Conservation (phyloP, 2,329 filamentous ascomycete species). For the Microdochium paspali region DNA sequence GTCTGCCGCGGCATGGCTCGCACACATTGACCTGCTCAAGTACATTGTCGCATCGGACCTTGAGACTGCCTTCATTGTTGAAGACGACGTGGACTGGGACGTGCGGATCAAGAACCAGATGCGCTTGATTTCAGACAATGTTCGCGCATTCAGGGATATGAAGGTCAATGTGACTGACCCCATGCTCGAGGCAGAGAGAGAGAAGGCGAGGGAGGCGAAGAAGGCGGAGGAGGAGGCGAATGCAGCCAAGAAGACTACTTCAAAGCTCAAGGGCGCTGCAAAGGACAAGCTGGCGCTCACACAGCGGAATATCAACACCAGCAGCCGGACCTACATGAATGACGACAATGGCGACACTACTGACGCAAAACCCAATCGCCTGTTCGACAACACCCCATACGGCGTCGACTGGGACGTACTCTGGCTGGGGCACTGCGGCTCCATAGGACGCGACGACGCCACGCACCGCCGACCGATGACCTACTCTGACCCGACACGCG, state of each 20-base stretch:
- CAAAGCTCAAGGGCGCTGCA: no score
- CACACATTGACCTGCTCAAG: constrained; percentile 18
- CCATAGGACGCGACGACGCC: constrained; percentile 7
- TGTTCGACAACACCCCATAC: no score
- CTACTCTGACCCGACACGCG: constrained; percentile 12
- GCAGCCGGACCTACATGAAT: no score
- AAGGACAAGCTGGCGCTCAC: no score
- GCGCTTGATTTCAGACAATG: constrained; percentile 16
- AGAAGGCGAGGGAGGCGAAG: no score
- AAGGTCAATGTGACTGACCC: no score
- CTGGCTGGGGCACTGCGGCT: constrained; percentile 26
- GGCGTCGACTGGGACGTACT: constrained; percentile 24
- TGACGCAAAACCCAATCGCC: no score
- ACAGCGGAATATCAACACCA: no score
- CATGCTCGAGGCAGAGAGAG: no score
- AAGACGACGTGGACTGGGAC: constrained; percentile 28
- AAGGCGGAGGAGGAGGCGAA: no score
- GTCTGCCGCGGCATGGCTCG: constrained; percentile 17
- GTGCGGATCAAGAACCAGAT: constrained; percentile 20
- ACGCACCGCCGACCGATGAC: constrained; percentile 5
- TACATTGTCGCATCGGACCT: constrained; percentile 14
- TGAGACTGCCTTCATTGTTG: constrained; percentile 18
- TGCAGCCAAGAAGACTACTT: no score
- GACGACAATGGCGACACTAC: no score
- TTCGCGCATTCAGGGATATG: constrained; percentile 17